These are phyloP conservation scores for Talaromyces sp. DNA, from an alignment of 2,329 filamentous ascomycete species.

Conservation along the genomic window DNA sequence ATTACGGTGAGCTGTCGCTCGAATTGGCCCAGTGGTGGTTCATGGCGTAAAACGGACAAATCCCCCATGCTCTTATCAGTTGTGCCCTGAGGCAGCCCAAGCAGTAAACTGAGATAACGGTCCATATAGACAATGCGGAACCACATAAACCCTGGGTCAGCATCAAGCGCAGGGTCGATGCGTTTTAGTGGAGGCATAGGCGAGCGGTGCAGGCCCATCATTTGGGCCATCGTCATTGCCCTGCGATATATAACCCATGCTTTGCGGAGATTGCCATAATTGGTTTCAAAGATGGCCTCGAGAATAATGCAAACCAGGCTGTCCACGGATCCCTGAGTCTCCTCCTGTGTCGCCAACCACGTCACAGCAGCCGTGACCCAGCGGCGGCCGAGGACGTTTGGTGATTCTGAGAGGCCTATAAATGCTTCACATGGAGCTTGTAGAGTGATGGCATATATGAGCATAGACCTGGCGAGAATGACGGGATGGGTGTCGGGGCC, in stretches of 20 bases:
- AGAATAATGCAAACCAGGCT: slow-evolving; percentile 37
- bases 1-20: slow-evolving; percentile 28
- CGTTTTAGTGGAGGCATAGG: slow-evolving; percentile 10
- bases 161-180: slow-evolving; percentile 9
- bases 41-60: slow-evolving; percentile 14
- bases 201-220: slow-evolving; percentile 34
- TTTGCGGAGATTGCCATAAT: slow-evolving; percentile 33
- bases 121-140: slow-evolving; percentile 33
- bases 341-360: slow-evolving; percentile 30
- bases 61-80: slow-evolving; percentile 18
- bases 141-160: slow-evolving; percentile 26
- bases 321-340: slow-evolving; percentile 31
- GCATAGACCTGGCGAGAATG: slow-evolving; percentile 27
- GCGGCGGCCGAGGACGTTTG: slow-evolving; percentile 18
- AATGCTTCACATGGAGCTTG: slow-evolving; percentile 17
- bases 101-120: slow-evolving; percentile 33
- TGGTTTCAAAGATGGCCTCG: slow-evolving; percentile 31
- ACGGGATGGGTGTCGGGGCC: slow-evolving; percentile 24
- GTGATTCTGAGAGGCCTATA: slow-evolving; percentile 18
- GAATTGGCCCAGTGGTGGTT: slow-evolving; percentile 24
- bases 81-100: slow-evolving; percentile 31
- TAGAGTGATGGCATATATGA: slow-evolving; percentile 26
- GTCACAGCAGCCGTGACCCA: slow-evolving; percentile 22
- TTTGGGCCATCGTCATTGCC: slow-evolving; percentile 34
- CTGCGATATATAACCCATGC: slow-evolving; percentile 32